Evolutionary conservation across 78 protist species (phyloP), one percentile per base, ranked within the genome.

Genomic region (Guillardia theta): DNA sequence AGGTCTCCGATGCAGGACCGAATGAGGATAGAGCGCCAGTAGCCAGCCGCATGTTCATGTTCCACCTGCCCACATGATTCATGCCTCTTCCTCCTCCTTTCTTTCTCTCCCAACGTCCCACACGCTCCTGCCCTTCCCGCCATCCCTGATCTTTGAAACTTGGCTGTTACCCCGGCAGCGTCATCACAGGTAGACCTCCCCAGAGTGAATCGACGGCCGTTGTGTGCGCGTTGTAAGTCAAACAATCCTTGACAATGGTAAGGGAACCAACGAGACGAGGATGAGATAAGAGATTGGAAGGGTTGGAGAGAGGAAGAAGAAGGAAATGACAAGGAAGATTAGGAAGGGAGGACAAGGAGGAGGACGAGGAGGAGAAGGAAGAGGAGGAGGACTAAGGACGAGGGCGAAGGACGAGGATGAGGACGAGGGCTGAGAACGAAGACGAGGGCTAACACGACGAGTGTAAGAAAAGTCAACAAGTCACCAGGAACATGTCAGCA

Each of bases 1-100:
- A 50, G 58, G 58, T 10, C 15, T 19, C 30, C 30, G 15, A 15
- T 10, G 58, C 10, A 15, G 58, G 58, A 50, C 30, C 30, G 58
- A 50, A 15, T 10, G 58, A 50, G 58, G 58, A 70, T 6, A 70
- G 83, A 36, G 83, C 83, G 1, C 83, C 83, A 1, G 45, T 24
- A 4, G 83, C 83, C 4, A 70, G 83, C 33, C 83, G 83, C 83
- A 70, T 70, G 83, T 70, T 70, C 83, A 70, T 70, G 83, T 70
- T 70, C 46, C 36, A 43, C 10, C 83, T 33, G 6, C n/a, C 6
- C 6, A 24, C 12, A 33, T 21, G 15, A 6, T 5, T 64, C 9
- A 10, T 64, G n/a, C 78, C 39, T 5, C 15, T 30, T 64, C 6
- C 9, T 24, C 8, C n/a, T 6, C 22, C 78, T 5, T 24, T 19